Conservation (phyloP, 106 monocot species). For the Dendrobium nobile region DNA sequence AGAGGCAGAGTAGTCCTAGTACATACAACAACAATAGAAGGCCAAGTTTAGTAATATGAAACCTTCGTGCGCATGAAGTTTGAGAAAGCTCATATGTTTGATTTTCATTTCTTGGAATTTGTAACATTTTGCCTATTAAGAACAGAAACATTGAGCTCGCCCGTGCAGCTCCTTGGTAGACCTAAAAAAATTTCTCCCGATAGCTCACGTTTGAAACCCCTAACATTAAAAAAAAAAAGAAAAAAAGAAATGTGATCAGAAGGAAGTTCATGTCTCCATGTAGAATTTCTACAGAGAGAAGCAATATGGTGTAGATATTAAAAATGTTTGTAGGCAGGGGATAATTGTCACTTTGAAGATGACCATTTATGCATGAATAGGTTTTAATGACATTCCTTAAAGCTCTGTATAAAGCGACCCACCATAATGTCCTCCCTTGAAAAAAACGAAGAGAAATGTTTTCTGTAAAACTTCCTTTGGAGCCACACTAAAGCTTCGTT, state of each 20-base stretch:
- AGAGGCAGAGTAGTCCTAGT: not conserved
- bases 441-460: not conserved
- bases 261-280: slow-evolving; percentile 4
- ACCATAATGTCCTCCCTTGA: not conserved
- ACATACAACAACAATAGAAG: not conserved
- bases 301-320: not conserved
- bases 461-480: not conserved
- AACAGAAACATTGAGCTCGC: not conserved
- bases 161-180: too few species aligned
- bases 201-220: too few species aligned
- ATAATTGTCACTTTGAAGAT: not conserved
- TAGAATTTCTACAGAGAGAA: not conserved
- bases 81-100: not conserved
- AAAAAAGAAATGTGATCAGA: not conserved
- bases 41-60: not conserved
- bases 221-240: too few species aligned
- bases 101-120: not conserved
- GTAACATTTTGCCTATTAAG: not conserved
- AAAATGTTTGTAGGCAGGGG: not conserved
- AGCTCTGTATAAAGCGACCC: not conserved
- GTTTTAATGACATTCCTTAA: slow-evolving; percentile 1
- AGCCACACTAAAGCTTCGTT: too few species aligned
- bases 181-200: too few species aligned
- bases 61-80: not conserved
- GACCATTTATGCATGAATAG: not conserved